Percentiles rank a stretch among this genome's conserved stretches.
phyloP scores from a whole-genome alignment of 352 stramenopile species.

The Poterioochromonas sp. region DNA sequence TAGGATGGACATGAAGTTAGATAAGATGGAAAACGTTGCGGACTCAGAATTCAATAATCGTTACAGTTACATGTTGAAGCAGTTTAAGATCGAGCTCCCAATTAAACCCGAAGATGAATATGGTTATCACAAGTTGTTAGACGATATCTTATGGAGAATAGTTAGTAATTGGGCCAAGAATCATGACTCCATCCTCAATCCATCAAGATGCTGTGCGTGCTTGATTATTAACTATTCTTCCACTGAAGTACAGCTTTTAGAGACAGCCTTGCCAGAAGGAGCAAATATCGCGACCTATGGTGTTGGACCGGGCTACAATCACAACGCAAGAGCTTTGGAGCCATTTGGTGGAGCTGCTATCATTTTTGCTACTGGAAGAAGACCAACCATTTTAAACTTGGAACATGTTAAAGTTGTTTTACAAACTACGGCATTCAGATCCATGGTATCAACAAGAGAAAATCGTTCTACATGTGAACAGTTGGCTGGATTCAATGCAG shows the following conservation, averaged over 20 bases:
- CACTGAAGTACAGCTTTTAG: neutral
- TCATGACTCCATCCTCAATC: conserved; percentile 2
- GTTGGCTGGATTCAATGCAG: neutral
- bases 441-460: neutral
- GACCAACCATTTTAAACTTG: conserved; percentile 5
- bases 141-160: conserved; percentile 9
- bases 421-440: neutral
- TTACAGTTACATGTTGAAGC: neutral
- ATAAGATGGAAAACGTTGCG: neutral
- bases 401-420: conserved; percentile 26
- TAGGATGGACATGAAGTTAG: neutral
- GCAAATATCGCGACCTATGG: neutral
- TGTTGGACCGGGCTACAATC: conserved; percentile 14
- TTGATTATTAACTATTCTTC: conserved; percentile 19
- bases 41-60: neutral
- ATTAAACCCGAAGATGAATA: neutral
- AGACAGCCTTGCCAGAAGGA: conserved; percentile 8
- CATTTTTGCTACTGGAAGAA: conserved; percentile 16
- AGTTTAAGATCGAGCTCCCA: neutral
- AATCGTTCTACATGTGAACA: neutral
- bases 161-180: conserved; percentile 7
- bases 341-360: neutral
- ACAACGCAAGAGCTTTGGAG: neutral
- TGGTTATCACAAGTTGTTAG: neutral
- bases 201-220: neutral